These are phyloP conservation scores for Podospora conica DNA, from an alignment of 495 filamentous ascomycete genomes.

Conservation along the genomic window DNA sequence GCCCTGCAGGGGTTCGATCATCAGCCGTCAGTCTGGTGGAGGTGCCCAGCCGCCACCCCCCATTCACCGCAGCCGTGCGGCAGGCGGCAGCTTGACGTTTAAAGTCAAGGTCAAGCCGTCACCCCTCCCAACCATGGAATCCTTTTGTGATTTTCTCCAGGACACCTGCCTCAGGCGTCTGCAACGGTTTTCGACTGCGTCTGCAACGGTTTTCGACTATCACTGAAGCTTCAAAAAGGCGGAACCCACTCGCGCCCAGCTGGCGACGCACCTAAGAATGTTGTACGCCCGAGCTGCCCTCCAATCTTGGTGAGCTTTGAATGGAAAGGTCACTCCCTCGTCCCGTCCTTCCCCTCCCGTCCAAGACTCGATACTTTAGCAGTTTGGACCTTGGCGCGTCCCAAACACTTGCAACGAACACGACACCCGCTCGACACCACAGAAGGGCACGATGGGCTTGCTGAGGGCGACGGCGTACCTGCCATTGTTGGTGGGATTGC, in stretches of 20 bases:
- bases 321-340: background rate
- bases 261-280: background rate
- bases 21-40: background rate
- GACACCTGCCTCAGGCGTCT: background rate
- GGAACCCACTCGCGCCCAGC: background rate
- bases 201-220: background rate
- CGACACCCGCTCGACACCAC: background rate
- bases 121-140: background rate
- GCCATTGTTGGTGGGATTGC: slow-evolving; percentile 12
- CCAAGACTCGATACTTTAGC: background rate
- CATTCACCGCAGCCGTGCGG: background rate
- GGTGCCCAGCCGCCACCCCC: background rate
- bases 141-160: background rate
- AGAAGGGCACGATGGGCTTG: slow-evolving; percentile 8
- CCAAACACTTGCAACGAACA: background rate
- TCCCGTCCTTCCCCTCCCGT: background rate
- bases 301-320: background rate
- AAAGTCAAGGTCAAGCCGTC: background rate
- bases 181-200: background rate
- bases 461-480: slow-evolving; percentile 14
- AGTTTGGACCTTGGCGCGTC: background rate
- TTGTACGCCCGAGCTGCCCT: background rate
- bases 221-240: background rate
- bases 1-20: background rate
- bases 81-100: background rate